Evolutionary conservation across 257 asterid species (phyloP), one percentile per base, ranked within the genome.

Genomic region (Haberlea rhodopensis): DNA sequence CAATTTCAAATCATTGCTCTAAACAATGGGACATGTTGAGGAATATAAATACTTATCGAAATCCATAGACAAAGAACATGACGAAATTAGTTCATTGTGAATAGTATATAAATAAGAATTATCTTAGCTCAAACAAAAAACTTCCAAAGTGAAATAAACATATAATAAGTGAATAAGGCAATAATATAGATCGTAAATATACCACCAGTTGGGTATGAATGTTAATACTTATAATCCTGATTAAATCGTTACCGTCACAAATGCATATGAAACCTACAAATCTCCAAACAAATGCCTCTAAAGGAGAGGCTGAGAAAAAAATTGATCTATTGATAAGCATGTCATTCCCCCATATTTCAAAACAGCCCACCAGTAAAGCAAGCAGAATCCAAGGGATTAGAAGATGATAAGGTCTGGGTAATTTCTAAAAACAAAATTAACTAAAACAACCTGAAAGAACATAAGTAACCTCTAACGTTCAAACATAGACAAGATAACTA

Each of bases 31-130:
- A 21, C 22, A 5, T 22, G n/a, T 53, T 45, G 11, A 13, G 27
- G 28, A 58, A 54, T 49, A 28, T 24, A 22, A 53, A 16, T 22
- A 32, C 16, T 53, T 28, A 21, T 34, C n/a, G 9, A 68, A 89
- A 51, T 23, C 20, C 16, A 54, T 61, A 7, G 29, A 37, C 48
- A 18, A 22, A 32, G 43, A 53, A 34, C 32, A 10, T 6, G 48
- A 69, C 6, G 1, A 61, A 26, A 70, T 20, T 22, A 53, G 63
- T 61, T 60, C 57, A 43, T n/a, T 27, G 53, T 9, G 40, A 70
- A 32, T n/a, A 63, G 25, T 55, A 29, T 15, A 48, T 34, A 16
- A 49, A 46, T 51, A 62, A 20, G 63, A 26, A 70, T 61, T 25
- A 25, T 16, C 9, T 9, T 1, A 52, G 57, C n/a, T 52, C 55